phyloP scores from a whole-genome alignment of 257 asterid genomes.

The Ilex aquifolium region DNA sequence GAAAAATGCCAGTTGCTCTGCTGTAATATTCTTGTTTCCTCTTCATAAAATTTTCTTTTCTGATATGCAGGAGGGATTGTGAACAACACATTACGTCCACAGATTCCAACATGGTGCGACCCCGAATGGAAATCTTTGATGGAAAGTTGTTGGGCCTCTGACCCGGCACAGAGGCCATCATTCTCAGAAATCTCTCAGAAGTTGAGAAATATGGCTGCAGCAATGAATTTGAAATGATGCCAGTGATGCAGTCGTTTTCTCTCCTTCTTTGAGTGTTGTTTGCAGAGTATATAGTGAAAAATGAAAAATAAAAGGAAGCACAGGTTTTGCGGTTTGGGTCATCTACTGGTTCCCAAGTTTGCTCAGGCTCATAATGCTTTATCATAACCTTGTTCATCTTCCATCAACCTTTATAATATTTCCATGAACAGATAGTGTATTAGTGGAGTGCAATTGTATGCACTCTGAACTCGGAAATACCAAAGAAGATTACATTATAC shows the following conservation, averaged over 20 bases:
- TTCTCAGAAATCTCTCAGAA: conserved; percentile 88
- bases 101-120: conserved; percentile 93
- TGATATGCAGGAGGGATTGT: conserved; percentile 74
- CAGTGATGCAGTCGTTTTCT: neutral
- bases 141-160: conserved; percentile 88
- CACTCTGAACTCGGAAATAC: too few species aligned
- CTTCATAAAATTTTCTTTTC: neutral
- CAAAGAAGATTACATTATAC: neutral
- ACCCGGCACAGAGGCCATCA: conserved; percentile 74
- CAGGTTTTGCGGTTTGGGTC: neutral
- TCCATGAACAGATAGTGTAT: too few species aligned
- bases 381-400: neutral
- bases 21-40: neutral
- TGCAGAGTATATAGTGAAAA: conserved; percentile 7
- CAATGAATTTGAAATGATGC: conserved; percentile 81
- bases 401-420: neutral
- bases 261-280: conserved; percentile 8
- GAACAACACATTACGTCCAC: conserved; percentile 83
- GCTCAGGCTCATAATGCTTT: neutral
- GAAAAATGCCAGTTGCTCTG: neutral
- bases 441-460: too few species aligned
- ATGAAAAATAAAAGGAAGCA: conserved; percentile 20
- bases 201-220: conserved; percentile 89
- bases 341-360: neutral
- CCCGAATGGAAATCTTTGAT: conserved; percentile 96